These are phyloP conservation scores for Axilococcus clingmanii DNA, from an alignment of 139 green algal genomes.

Conservation along the genomic window DNA sequence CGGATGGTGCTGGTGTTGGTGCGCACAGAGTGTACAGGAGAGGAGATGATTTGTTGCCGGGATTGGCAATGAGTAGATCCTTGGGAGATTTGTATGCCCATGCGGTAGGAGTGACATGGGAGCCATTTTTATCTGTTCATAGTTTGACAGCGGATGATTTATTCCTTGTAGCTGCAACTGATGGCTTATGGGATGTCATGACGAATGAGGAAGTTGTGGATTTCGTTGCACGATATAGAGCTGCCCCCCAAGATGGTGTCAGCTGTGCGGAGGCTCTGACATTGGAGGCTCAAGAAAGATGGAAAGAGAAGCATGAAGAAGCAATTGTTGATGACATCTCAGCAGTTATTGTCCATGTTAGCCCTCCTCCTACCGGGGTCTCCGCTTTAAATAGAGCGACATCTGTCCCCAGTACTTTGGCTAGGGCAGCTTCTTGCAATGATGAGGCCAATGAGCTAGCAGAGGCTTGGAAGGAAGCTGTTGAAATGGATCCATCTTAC, in stretches of 20 bases:
- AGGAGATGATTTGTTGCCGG: slow-evolving; percentile 8
- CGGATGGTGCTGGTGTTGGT: slow-evolving; percentile 8
- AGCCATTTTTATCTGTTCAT: slow-evolving; percentile 12
- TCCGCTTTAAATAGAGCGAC: not conserved
- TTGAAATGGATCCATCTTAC: slow-evolving; percentile 18
- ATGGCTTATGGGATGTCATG: slow-evolving; percentile 63
- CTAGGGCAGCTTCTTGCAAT: slow-evolving; percentile 22
- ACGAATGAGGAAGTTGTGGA: slow-evolving; percentile 21
- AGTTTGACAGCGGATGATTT: slow-evolving; percentile 20
- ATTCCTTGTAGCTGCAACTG: slow-evolving; percentile 56
- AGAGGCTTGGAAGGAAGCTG: slow-evolving; percentile 3
- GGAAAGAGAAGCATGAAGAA: slow-evolving; percentile 24
- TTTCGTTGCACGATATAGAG: slow-evolving; percentile 30
- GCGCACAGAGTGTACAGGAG: slow-evolving; percentile 16
- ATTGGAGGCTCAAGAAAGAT: slow-evolving; percentile 35
- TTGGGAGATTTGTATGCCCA: slow-evolving; percentile 36
- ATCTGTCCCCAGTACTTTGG: not conserved
- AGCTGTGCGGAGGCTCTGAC: slow-evolving; percentile 30
- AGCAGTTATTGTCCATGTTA: slow-evolving; percentile 17
- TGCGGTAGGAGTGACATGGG: slow-evolving; percentile 11
- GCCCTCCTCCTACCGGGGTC: not conserved
- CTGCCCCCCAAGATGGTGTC: slow-evolving; percentile 1
- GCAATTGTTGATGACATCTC: slow-evolving; percentile 25
- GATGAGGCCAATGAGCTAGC: slow-evolving; percentile 30
- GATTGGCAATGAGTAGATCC: slow-evolving; percentile 37